Evolutionary conservation across 73 alveolate species (phyloP), one percentile per base, ranked within the genome.

Genomic region (Paramecium tetraurelia): DNA sequence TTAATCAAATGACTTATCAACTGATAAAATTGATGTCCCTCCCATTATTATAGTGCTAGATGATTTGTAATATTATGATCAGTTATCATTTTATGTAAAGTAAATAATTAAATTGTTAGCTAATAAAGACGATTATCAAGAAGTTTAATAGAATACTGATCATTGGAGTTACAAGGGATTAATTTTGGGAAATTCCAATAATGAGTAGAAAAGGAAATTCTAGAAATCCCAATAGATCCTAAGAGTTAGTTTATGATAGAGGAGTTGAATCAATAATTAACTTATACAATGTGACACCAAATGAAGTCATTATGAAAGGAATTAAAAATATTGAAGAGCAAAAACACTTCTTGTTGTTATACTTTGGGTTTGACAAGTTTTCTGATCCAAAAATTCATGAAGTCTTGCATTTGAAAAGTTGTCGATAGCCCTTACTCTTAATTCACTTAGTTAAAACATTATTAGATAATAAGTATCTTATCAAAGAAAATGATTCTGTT

Each of bases 1-100:
- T 4, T 16, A 72, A 0, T 72, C 86, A 3, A 21, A 29, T 35
- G 86, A 72, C 7, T 36, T 72, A 72, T 72, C 86, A 72, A 4
- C 27, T 72, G 86, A 72, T 14, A 72, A 40, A 80, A 5, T 35
- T 20, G 58, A 31, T 41, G 88, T 89, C 1, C 88, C 94, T 44
- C 94, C 94, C 0, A 77, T 89, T 18, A 9, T 89, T 7, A 58
- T 89, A 12, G 18, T 84, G 21, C 53, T 89, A 14, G 94, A 89
- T 41, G 94, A 89, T 71, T 44, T 89, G 8, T 57, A 89, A 89
- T 89, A 89, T 89, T 77, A 77, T 89, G 94, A 89, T 70, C 43
- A 71, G 3, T 29, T 71, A 29, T 89, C 94, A 18, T 89, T 70
- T 40, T 70, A 70, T 70, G 57, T 63, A 63, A 63, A 63, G 7